Evolutionary conservation across 164 flowering plant genomes (phyloP), one percentile per base, ranked within the genome.

Genomic region (Vitis cinerea): DNA sequence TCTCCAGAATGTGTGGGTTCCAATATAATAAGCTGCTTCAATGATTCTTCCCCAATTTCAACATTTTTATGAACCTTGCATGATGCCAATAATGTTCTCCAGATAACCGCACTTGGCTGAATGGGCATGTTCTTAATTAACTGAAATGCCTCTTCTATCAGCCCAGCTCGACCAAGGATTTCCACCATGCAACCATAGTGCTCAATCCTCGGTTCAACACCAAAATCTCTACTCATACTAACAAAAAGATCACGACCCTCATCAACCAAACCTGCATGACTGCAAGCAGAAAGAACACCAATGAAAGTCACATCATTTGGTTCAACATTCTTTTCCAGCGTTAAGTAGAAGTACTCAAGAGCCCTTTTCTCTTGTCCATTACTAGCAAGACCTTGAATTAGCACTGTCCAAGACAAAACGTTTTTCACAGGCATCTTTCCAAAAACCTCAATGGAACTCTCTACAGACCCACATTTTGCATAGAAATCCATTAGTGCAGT

Each of bases 161-260:
- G 48, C 51, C 89, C 87, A 10, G 81, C 86, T 58, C 87, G 79
- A 63, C 81, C 81, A 74, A 86, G 79, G 12, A 82, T 71, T 66
- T 82, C 86, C 60, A 84, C 87, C 84, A 86, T 77, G 74, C 83
- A 84, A 17, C 86, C 84, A 70, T 79, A 82, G 63, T 84, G 86
- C 69, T 84, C 87, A 61, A 83, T 74, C 55, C 76, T 68, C 13
- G 85, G 87, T 53, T 79, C 80, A 67, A 82, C 79, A 15, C 80
- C 76, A 70, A 70, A 83, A 67, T 79, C 85, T 67, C 69, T 72
- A 50, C 30, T 74, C 86, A 86, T 86, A 16, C 71, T 75, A 37
- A 53, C 29, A 50, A 86, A 86, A 53, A 71, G 60, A 0, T 47
- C n/a, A 10, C 75, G 60, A 53, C 86, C 84, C 55, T 82, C 80